Base-by-base conservation (phyloP, 1,284 basidiomycete genomes). In the Cystobasidium pallidum region DNA sequence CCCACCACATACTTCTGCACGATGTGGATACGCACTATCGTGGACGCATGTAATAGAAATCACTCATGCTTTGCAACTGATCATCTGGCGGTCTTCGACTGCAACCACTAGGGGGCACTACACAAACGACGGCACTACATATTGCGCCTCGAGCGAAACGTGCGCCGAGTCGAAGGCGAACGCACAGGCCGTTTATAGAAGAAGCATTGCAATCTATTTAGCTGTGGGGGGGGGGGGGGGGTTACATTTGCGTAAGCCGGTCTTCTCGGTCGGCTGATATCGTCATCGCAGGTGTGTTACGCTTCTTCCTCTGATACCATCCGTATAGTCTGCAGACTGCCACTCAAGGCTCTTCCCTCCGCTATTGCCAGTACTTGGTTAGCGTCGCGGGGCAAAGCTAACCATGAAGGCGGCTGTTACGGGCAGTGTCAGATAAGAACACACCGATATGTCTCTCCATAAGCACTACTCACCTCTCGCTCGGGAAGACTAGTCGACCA, bases 401-500 rank as follows among this genome's bases (percentile, higher is more conserved):
- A 36, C 68, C 68, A 71, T 28, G 32, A 43, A 17, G 68, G 68
- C 3, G 68, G 61, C 68, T 71, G 57, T 39, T 2, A 47, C 3
- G 30, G 15, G 13, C 2, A 3, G 36, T 28, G 24, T 24, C 34
- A 61, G 24, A 43, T 55, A 13, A 13, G 17, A 39, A 39, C 36
- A 13, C 13, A n/a, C 36, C 36, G 13, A 7, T 39, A 39, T 6
- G 36, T 13, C 6, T 39, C 13, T 39, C 36, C 36, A n/a, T 39
- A 15, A 19, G 49, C 26, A 4, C 15, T 3, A 51, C 57, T 30
- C 39, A 55, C 57, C 51, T 95, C 91, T 58, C 90, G 87, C 78
- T 95, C 92, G 0, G 94, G 94, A 47, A 97, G 82, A 19, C 85
- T 84, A 77, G 89, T 87, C 3, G 92, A 90, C 94, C 94, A 98